A percentile compares a stretch with the other conserved stretches of the same genome.
Evolutionary conservation across 305 asterid genomes (phyloP).

Genomic region (Withania somnifera): DNA sequence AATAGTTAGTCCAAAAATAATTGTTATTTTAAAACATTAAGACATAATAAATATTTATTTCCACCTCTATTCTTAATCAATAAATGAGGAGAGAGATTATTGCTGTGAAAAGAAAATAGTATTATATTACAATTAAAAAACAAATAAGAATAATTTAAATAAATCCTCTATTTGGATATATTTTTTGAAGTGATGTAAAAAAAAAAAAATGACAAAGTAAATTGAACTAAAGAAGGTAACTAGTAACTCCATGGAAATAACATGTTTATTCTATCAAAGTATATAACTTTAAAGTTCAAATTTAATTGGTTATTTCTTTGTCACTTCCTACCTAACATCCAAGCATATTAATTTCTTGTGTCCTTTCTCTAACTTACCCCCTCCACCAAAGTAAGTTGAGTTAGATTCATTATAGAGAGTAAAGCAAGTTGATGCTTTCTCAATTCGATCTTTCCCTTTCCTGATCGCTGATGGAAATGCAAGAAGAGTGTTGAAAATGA

Average conservation of each 20-base stretch:
- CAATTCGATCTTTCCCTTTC: not conserved
- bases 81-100: not conserved
- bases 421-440: not conserved
- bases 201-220: too few species aligned
- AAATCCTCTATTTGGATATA: too few species aligned
- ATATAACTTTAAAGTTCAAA: not conserved
- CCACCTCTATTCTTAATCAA: not conserved
- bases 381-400: not conserved
- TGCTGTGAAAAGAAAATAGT: not conserved
- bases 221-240: not conserved
- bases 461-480: not conserved
- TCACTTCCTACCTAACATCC: not conserved
- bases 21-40: too few species aligned
- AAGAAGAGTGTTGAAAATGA: not conserved
- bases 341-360: not conserved
- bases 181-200: too few species aligned
- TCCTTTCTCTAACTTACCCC: not conserved
- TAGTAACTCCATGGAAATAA: not conserved
- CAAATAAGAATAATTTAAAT: too few species aligned
- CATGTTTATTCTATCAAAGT: not conserved
- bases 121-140: too few species aligned
- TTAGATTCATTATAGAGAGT: not conserved
- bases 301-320: not conserved
- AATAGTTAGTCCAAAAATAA: too few species aligned
- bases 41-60: too few species aligned